Base-by-base conservation (phyloP, 768 basidiomycete genomes). In the Daedaleopsis sinensis region DNA sequence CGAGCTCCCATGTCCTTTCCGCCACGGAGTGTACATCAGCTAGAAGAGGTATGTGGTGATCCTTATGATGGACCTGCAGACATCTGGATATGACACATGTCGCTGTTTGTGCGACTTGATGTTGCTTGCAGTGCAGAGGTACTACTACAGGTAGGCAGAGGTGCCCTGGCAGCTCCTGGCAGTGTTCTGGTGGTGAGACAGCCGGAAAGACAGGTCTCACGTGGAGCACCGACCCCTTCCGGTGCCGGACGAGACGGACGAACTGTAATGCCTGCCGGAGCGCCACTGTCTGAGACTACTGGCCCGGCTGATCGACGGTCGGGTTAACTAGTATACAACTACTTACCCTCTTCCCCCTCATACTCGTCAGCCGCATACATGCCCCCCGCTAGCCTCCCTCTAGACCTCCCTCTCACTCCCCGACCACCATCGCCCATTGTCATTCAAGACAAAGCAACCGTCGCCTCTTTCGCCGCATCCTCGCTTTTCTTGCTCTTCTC, bases 361-460 rank as follows among this genome's bases (percentile, higher is more conserved):
- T 10, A 3, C 21, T 24, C 2, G 21, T 27, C 60, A 52, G 61
- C 23, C 52, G 27, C 55, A 32, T 32, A 32, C 27, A 32, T 32
- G 27, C 27, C 3, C 50, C 24, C 43, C 9, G 47, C 54, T 53
- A 12, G 42, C 46, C 42, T 58, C 48, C 57, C n/a, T 36, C 52
- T 53, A n/a, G n/a, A n/a, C n/a, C 50, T 39, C n/a, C 47, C 24
- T 18, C 36, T 6, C 42, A 19, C 48, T 49, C 32, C 47, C 27
- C 27, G 27, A 37, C 52, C 24, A 9, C 18, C 43, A 64, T 59
- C 58, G 44, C 54, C 27, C 55, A 59, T 64, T 64, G 62, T 64
- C 51, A 36, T 23, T 18, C 35, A 55, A 18, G 35, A 64, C 58
- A 64, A 64, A 64, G 62, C 62, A 44, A 18, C 52, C 23, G 38